Percentiles rank a stretch among this genome's conserved stretches.
Conservation (phyloP, 1,284 basidiomycete species). For the Sphagnurus paluster region DNA sequence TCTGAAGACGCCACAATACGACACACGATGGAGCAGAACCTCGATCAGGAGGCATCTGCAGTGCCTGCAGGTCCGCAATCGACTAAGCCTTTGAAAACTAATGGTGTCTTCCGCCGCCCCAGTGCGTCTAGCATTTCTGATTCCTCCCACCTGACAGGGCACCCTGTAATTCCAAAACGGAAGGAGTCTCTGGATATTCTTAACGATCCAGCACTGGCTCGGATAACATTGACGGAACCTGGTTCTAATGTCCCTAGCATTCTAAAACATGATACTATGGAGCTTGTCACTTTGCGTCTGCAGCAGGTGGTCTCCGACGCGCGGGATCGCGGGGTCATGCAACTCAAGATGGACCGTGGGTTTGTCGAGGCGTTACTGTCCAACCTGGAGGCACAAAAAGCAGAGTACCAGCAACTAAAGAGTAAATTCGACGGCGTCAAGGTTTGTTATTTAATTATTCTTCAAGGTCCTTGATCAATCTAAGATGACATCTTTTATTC, state of each 20-base stretch:
- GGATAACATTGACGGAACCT: conserved; percentile 48
- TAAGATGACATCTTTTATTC: too few relatives aligned
- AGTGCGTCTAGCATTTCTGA: conserved; percentile 12
- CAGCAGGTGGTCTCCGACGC: conserved; percentile 66
- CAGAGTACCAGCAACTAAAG: conserved; percentile 69
- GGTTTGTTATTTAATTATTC: conserved; percentile 45
- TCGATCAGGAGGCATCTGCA: background rate
- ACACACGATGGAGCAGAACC: background rate
- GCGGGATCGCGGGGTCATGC: conserved; percentile 59
- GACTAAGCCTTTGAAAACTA: conserved; percentile 7
- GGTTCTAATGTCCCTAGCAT: conserved; percentile 30
- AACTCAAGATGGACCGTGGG: conserved; percentile 71
- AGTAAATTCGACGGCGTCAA: conserved; percentile 84
- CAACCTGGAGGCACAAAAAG: conserved; percentile 68
- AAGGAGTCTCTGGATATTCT: conserved; percentile 3
- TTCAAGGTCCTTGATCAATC: too few relatives aligned
- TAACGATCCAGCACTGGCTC: conserved; percentile 22
- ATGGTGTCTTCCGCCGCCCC: conserved; percentile 10
- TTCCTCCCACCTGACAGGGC: conserved; percentile 10
- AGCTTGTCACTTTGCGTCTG: conserved; percentile 51
- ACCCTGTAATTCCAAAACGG: background rate
- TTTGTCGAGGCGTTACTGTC: conserved; percentile 75
- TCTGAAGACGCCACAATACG: conserved; percentile 11
- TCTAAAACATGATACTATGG: conserved; percentile 39
- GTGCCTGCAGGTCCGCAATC: background rate